These are phyloP conservation scores for Verticillium tricorpus DNA, from an alignment of 2,329 filamentous ascomycete genomes.

Conservation along the genomic window DNA sequence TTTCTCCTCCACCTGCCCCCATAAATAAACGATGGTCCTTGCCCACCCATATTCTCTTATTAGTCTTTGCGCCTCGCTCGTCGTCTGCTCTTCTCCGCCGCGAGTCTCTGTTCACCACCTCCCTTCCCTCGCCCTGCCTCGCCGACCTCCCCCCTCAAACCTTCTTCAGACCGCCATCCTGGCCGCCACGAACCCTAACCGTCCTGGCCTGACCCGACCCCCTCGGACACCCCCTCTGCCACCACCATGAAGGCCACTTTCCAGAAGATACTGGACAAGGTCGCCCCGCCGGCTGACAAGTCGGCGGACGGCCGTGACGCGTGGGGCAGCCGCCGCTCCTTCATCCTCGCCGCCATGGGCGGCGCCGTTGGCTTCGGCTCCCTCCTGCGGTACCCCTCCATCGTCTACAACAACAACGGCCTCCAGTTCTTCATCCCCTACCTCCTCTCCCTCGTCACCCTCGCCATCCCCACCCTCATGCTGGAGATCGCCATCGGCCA, in stretches of 20 bases:
- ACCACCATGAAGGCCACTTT: constrained; percentile 3
- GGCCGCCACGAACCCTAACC: too few species aligned
- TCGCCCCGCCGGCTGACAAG: constrained; percentile 19
- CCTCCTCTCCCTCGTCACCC: constrained; percentile 42
- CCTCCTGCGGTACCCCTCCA: constrained; percentile 48
- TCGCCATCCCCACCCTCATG: constrained; percentile 49
- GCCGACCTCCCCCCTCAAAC: too few species aligned
- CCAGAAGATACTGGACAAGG: constrained; percentile 10
- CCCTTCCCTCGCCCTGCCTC: not conserved
- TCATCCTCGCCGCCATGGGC: constrained; percentile 46
- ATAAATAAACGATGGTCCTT: too few species aligned
- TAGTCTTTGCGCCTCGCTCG: too few species aligned
- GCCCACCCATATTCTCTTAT: too few species aligned
- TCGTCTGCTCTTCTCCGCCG: too few species aligned
- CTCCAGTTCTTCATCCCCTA: constrained; percentile 55
- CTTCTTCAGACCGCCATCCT: too few species aligned
- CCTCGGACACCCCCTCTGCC: not conserved
- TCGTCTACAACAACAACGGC: constrained; percentile 52
- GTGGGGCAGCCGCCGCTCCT: constrained; percentile 42
- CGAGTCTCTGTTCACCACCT: not conserved
- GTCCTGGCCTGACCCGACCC: not conserved
- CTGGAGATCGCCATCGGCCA: constrained; percentile 64
- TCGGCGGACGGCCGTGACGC: constrained; percentile 30
- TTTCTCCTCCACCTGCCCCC: too few species aligned
- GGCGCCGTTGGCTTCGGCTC: constrained; percentile 51